Conservation (phyloP, 345 rosid genomes). For the Citrus cavaleriei region DNA sequence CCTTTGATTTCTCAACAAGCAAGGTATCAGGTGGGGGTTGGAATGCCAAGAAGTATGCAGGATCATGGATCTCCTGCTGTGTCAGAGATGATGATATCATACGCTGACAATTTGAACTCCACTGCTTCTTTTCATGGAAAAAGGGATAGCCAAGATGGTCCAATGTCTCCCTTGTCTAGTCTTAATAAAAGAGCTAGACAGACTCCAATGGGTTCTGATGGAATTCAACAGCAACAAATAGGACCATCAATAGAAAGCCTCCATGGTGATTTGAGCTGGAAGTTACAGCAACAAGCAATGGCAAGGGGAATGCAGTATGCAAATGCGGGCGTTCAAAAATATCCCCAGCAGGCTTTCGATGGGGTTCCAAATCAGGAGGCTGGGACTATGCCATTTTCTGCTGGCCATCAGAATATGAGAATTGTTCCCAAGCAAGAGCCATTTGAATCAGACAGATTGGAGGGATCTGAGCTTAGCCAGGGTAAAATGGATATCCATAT, state of each 20-base stretch:
- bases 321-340: constrained; percentile 57
- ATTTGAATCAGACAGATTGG: constrained; percentile 63
- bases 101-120: constrained; percentile 48
- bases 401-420: constrained; percentile 63
- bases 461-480: constrained; percentile 40
- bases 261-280: constrained; percentile 73
- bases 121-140: constrained; percentile 54
- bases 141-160: constrained; percentile 73
- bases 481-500: constrained; percentile 47
- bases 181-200: constrained; percentile 61
- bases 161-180: constrained; percentile 55
- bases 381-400: constrained; percentile 47
- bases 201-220: constrained; percentile 52
- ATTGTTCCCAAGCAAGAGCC: constrained; percentile 71
- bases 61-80: constrained; percentile 68
- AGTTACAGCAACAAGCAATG: constrained; percentile 53
- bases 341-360: constrained; percentile 64
- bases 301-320: constrained; percentile 61
- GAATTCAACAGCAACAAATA: constrained; percentile 61
- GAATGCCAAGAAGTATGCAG: constrained; percentile 53
- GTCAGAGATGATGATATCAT: constrained; percentile 64
- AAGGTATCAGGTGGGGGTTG: constrained; percentile 54
- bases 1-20: constrained; percentile 50
- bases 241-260: constrained; percentile 56
- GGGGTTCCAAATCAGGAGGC: constrained; percentile 67